These are phyloP conservation scores for Isoetes taiwanensis DNA, from an alignment of 75 land plant genomes.

Conservation along the genomic window DNA sequence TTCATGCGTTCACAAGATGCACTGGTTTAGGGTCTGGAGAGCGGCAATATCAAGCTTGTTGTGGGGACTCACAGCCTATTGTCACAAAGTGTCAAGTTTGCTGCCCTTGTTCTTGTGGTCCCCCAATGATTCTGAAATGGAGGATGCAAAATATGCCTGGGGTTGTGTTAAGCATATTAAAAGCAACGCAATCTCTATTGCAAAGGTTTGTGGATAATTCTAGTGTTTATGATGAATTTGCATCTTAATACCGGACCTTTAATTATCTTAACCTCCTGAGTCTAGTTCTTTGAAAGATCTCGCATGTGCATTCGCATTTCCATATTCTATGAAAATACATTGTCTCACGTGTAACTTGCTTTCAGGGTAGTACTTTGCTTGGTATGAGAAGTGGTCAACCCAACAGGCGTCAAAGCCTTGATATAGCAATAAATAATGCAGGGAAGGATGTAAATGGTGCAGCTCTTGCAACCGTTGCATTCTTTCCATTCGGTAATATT, in stretches of 20 bases:
- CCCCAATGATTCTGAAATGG: no score
- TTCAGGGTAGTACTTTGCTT: conserved; percentile 90
- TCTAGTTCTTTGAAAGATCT: no score
- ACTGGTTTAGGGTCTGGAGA: conserved; percentile 57
- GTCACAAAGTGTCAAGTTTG: conserved; percentile 55
- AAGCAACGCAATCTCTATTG: conserved; percentile 98
- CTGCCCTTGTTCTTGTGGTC: conserved; percentile 61
- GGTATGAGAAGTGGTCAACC: conserved; percentile 99
- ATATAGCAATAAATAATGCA: conserved; percentile 85
- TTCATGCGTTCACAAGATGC: no score
- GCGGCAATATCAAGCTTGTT: conserved; percentile 57
- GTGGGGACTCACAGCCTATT: conserved; percentile 89
- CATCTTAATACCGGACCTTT: no score
- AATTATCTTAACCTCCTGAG: no score
- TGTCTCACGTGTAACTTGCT: no score
- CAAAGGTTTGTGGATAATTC: no score
- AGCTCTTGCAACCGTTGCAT: conserved; percentile 97
- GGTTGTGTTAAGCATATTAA: conserved; percentile 96
- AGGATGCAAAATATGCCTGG: conserved; percentile 93
- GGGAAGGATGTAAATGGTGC: conserved; percentile 87
- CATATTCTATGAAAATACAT: no score
- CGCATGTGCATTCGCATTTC: no score
- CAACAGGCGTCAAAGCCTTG: conserved; percentile 76
- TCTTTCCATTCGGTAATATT: conserved; percentile 81
- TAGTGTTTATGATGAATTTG: no score